Conservation (phyloP, 441 rosid genomes). For the Bocquillonia castaneifolia region DNA sequence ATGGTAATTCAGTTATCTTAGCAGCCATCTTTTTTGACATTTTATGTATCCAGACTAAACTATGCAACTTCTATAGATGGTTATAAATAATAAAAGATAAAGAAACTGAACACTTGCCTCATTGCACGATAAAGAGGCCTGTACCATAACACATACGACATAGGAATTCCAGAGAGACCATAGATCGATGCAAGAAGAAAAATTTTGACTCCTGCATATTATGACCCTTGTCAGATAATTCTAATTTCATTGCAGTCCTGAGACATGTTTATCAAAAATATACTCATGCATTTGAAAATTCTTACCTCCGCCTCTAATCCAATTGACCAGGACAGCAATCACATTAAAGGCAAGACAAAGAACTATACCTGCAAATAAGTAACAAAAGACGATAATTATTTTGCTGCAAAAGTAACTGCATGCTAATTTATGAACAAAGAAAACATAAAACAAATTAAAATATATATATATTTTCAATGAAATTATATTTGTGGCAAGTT, state of each 20-base stretch:
- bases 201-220: conserved; percentile 66
- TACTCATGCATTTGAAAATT: background rate
- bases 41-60: background rate
- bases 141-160: conserved; percentile 88
- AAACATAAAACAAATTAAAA: background rate
- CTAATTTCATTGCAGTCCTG: conserved; percentile 9
- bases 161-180: conserved; percentile 70
- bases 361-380: conserved; percentile 60
- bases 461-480: background rate
- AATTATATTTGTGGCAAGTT: background rate
- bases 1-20: background rate
- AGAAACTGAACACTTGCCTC: conserved; percentile 43
- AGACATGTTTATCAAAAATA: conserved; percentile 11
- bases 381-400: background rate
- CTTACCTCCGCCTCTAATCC: conserved; percentile 94
- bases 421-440: background rate
- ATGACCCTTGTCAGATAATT: conserved; percentile 20
- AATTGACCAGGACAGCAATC: conserved; percentile 68
- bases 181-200: conserved; percentile 83
- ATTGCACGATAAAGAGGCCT: conserved; percentile 93
- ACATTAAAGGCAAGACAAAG: conserved; percentile 75
- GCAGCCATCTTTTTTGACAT: background rate
- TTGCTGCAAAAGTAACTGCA: background rate
- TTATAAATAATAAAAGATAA: conserved; percentile 1
- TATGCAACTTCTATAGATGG: background rate